Evolutionary conservation across 2,329 filamentous ascomycete genomes (phyloP).

Genomic region (Sporothrix sp.): DNA sequence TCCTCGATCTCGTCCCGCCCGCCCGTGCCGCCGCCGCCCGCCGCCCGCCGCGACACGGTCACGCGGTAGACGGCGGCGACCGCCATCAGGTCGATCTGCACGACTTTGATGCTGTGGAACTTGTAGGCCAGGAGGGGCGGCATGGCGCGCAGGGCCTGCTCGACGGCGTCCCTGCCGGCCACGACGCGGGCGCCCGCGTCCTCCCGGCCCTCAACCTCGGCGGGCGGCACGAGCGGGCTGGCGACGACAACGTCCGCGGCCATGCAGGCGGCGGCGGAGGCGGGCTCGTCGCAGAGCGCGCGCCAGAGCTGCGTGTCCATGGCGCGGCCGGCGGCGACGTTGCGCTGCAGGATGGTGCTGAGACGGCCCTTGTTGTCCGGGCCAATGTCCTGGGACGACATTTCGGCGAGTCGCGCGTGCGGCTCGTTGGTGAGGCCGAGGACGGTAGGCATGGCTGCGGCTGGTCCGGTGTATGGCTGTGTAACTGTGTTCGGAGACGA

Average conservation of each 20-base stretch:
- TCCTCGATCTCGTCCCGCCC: constrained; percentile 18
- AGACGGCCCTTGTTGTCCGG: constrained; percentile 24
- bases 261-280: constrained; percentile 28
- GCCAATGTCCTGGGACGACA: constrained; percentile 12
- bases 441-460: constrained; percentile 23
- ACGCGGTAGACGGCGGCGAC: constrained; percentile 27
- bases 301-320: constrained; percentile 32
- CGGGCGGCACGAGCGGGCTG: constrained; percentile 26
- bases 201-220: constrained; percentile 4
- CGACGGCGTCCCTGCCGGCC: constrained; percentile 23
- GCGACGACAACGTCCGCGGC: constrained; percentile 30
- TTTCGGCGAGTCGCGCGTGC: constrained; percentile 6
- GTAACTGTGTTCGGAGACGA: background rate
- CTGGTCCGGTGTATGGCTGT: background rate
- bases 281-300: constrained; percentile 29
- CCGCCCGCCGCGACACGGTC: constrained; percentile 18
- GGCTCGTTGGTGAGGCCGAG: constrained; percentile 26
- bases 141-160: constrained; percentile 23
- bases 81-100: constrained; percentile 31
- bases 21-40: background rate
- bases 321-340: constrained; percentile 28
- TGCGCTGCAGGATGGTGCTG: constrained; percentile 31
- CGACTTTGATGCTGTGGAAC: constrained; percentile 27
- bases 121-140: constrained; percentile 24
- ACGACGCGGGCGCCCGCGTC: constrained; percentile 16